These are phyloP conservation scores for Penicillium crustosum DNA, from an alignment of 2,329 filamentous ascomycete genomes.

Conservation along the genomic window DNA sequence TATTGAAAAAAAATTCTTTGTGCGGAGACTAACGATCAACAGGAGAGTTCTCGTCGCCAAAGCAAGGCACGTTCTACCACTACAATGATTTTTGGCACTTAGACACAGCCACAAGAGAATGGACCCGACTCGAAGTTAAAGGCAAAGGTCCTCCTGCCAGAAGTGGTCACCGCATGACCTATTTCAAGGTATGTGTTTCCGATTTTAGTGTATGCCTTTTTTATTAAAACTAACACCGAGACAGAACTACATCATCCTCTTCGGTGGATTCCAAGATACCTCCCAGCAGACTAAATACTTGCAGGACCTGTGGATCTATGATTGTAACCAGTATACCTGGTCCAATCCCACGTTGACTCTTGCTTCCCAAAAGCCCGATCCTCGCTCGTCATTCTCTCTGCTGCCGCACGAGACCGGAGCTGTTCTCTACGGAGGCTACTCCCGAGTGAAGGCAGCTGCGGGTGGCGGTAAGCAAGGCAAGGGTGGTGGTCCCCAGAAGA, in stretches of 20 bases:
- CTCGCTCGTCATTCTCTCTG: conserved; percentile 87
- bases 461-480: conserved; percentile 61
- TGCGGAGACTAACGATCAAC: conserved; percentile 8
- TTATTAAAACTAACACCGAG: conserved; percentile 1
- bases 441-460: conserved; percentile 73
- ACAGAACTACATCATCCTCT: conserved; percentile 85
- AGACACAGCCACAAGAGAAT: conserved; percentile 80
- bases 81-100: conserved; percentile 98
- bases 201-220: not conserved
- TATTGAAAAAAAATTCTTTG: not conserved
- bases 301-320: conserved; percentile 92
- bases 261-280: conserved; percentile 96
- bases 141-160: conserved; percentile 74
- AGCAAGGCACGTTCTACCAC: conserved; percentile 98
- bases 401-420: conserved; percentile 88
- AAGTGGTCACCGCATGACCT: conserved; percentile 93
- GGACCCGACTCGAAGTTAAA: conserved; percentile 80
- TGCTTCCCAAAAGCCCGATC: conserved; percentile 82
- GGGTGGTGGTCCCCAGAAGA: conserved; percentile 60
- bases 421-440: conserved; percentile 91
- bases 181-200: conserved; percentile 64
- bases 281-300: conserved; percentile 93
- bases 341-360: conserved; percentile 71
- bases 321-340: conserved; percentile 85
- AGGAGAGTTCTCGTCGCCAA: conserved; percentile 90